Base-by-base conservation (phyloP, 306 rosid genomes). In the Cucumis sativus region DNA sequence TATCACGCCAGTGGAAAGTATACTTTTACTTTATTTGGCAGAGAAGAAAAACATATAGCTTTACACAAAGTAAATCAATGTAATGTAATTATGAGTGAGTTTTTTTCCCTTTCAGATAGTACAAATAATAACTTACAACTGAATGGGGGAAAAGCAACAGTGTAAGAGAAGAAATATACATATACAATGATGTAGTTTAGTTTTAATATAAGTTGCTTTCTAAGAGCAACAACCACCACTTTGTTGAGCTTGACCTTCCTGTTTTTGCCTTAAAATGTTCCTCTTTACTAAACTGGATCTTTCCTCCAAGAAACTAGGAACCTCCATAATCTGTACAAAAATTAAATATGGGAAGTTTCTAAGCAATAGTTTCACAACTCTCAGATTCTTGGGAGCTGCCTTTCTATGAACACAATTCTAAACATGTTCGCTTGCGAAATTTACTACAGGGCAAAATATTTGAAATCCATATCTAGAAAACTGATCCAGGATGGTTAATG, bases 251-350 rank as follows among this genome's bases (percentile, higher is more conserved):
- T 83, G 85, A 13, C 83, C 62, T 84, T 88, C 91, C 75, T 73
- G 91, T 57, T 86, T 84, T 77, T 58, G 97, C 91, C 89, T 86
- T 68, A 87, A 63, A 64, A 85, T 78, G 68, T 80, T 90, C 83
- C 90, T 85, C 84, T 90, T 94, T 58, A 78, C 79, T 16, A 66
- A 78, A 55, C 77, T 85, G 25, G 98, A 88, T 61, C 93, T 96
- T 88, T 89, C 96, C 83, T 91, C 94, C 84, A 90, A 61, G n/a
- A 92, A 96, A 77, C 93, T 90, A 5, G 98, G 98, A 82, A 85
- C 88, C 86, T 90, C 98, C 97, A 88, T 90, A 80, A 91, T 92
- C 97, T 92, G 79, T 62, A 82, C 74, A 56, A 17, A 5, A 77
- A 40, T 7, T 64, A 63, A 7, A 63, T 62, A 63, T 63, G n/a